Evolutionary conservation across 2,329 filamentous ascomycete species (phyloP).

Genomic region (Bimuria novae-zelandiae): DNA sequence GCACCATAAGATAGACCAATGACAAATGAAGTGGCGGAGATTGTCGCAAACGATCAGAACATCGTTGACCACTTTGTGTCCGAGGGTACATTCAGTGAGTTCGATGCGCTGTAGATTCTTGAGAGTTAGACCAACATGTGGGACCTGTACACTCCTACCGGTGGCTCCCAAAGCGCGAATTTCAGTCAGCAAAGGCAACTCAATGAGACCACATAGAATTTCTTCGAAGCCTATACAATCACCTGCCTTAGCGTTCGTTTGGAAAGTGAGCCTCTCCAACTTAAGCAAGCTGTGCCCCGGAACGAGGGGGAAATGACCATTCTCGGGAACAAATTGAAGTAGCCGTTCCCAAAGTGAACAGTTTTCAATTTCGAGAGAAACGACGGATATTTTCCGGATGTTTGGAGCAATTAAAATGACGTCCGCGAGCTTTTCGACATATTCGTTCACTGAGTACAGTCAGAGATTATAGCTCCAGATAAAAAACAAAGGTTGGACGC

Average conservation of each 20-base stretch:
- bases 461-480: no score
- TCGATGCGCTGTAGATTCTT: constrained; percentile 24
- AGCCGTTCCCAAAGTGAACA: constrained; percentile 30
- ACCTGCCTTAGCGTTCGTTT: constrained; percentile 17
- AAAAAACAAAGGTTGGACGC: no score
- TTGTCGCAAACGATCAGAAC: constrained; percentile 18
- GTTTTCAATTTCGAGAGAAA: constrained; percentile 24
- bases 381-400: constrained; percentile 26
- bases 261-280: constrained; percentile 21
- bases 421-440: constrained; percentile 26
- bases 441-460: constrained; percentile 9
- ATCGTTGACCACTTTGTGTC: constrained; percentile 12
- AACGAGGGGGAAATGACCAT: neutral
- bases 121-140: neutral
- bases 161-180: constrained; percentile 21
- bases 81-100: constrained; percentile 22
- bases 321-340: neutral
- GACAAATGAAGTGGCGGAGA: constrained; percentile 26
- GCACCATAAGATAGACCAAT: constrained; percentile 20
- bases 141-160: neutral
- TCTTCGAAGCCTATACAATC: constrained; percentile 10
- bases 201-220: constrained; percentile 13
- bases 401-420: constrained; percentile 24
- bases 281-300: constrained; percentile 15
- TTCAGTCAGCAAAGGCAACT: constrained; percentile 16